Evolutionary conservation across 306 rosid species (phyloP).

Genomic region (Amphicarpaea edgeworthii): DNA sequence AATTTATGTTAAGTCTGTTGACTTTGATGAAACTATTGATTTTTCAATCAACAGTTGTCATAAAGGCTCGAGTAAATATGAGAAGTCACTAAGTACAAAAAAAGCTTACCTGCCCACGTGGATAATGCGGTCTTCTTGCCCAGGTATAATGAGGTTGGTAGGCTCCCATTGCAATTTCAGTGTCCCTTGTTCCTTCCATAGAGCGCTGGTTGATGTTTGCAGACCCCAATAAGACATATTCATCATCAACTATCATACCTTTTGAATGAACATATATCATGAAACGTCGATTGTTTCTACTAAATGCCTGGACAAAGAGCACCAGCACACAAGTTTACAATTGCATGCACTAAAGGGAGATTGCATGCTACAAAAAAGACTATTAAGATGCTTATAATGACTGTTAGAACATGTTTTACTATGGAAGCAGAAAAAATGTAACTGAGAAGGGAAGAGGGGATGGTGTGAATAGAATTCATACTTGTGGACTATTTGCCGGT

Average conservation of each 20-base stretch:
- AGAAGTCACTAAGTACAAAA: slow-evolving; percentile 18
- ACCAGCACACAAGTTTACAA: slow-evolving; percentile 42
- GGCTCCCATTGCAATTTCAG: slow-evolving; percentile 98
- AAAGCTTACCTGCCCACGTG: slow-evolving; percentile 78
- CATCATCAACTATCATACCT: slow-evolving; percentile 98
- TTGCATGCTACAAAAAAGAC: background rate
- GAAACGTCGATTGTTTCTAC: slow-evolving; percentile 80
- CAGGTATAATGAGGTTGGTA: slow-evolving; percentile 87
- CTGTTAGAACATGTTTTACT: slow-evolving; percentile 3
- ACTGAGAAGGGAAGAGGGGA: slow-evolving; percentile 23
- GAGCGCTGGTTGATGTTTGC: slow-evolving; percentile 99
- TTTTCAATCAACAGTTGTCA: background rate
- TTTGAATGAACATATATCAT: slow-evolving; percentile 98
- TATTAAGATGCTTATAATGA: slow-evolving; percentile 17
- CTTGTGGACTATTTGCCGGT: slow-evolving; percentile 83
- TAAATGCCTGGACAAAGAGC: slow-evolving; percentile 64
- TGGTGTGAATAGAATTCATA: slow-evolving; percentile 42
- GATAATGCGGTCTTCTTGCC: slow-evolving; percentile 70
- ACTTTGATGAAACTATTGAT: no score
- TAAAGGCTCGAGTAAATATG: slow-evolving; percentile 28
- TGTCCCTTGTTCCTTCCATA: slow-evolving; percentile 98
- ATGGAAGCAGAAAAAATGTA: slow-evolving; percentile 28
- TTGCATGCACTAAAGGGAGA: slow-evolving; percentile 5
- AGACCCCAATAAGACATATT: slow-evolving; percentile 88
- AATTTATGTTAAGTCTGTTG: no score